Percentiles rank a stretch among this genome's conserved stretches.
Evolutionary conservation across 805 yeast species (phyloP).

Genomic region (Candida suzukii): DNA sequence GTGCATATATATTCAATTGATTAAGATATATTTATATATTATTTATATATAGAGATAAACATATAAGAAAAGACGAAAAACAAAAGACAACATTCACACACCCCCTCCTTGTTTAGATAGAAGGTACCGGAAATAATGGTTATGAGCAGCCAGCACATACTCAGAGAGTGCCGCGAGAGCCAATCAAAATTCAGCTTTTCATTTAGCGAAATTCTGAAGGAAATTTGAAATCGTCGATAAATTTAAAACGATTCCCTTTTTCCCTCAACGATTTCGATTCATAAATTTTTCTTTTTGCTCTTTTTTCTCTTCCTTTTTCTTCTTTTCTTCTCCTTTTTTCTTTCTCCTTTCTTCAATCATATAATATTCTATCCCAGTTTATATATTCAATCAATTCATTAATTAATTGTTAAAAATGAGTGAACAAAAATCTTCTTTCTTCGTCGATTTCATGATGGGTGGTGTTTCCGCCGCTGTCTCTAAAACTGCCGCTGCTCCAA

Average conservation of each 20-base stretch:
- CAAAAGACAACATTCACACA: too few relatives aligned
- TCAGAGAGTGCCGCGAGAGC: too few relatives aligned
- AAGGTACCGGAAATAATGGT: too few relatives aligned
- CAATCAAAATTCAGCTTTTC: too few relatives aligned
- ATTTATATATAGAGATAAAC: too few relatives aligned
- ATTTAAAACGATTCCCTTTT: conserved; percentile 3
- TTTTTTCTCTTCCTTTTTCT: not conserved
- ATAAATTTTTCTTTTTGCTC: not conserved
- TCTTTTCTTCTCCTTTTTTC: not conserved
- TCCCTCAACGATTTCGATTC: not conserved
- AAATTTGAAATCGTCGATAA: not conserved
- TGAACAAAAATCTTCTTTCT: conserved; percentile 39
- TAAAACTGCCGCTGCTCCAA: conserved; percentile 97
- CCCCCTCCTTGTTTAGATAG: too few relatives aligned
- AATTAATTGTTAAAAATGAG: conserved; percentile 20
- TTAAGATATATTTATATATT: too few relatives aligned
- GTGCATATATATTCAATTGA: too few relatives aligned
- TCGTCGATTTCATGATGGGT: conserved; percentile 84
- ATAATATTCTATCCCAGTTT: conserved; percentile 4
- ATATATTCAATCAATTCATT: conserved; percentile 6
- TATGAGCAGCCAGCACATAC: too few relatives aligned
- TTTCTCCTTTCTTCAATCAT: conserved; percentile 4
- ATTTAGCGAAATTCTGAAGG: too few relatives aligned
- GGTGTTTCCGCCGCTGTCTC: conserved; percentile 99
- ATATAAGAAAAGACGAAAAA: too few relatives aligned